Conservation (phyloP, 1,284 basidiomycete species). For the Anthracocystis walkeri region DNA sequence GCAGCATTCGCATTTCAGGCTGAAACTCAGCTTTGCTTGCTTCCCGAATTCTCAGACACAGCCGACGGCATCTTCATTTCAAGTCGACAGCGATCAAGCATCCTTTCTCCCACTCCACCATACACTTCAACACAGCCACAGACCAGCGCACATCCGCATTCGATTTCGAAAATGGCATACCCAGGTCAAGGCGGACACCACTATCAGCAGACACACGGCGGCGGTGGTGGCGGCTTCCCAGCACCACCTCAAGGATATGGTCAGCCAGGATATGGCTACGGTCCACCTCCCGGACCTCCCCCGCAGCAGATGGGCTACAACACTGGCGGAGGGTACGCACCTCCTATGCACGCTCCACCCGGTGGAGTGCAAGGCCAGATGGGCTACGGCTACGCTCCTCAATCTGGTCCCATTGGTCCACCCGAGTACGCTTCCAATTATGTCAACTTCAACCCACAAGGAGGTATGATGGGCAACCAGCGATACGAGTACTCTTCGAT, state of each 20-base stretch:
- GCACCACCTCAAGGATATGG: conserved; percentile 40
- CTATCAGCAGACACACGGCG: conserved; percentile 50
- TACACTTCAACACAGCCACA: background rate
- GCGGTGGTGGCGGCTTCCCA: conserved; percentile 44
- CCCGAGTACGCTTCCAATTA: conserved; percentile 56
- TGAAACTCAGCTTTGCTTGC: background rate
- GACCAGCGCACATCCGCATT: background rate
- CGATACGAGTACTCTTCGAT: conserved; percentile 67
- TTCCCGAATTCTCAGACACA: background rate
- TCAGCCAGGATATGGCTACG: conserved; percentile 49
- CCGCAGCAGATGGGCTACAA: conserved; percentile 29
- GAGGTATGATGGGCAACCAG: conserved; percentile 60
- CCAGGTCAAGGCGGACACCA: conserved; percentile 61
- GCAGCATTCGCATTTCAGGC: too few relatives aligned
- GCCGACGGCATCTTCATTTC: conserved; percentile 1
- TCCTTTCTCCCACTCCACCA: background rate
- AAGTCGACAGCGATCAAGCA: background rate
- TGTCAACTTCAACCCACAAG: conserved; percentile 61
- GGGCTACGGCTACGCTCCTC: conserved; percentile 45
- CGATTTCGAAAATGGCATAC: conserved; percentile 48
- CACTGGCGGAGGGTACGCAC: conserved; percentile 31
- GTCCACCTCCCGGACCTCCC: conserved; percentile 28
- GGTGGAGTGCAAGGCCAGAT: conserved; percentile 45
- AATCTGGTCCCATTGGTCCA: conserved; percentile 52
- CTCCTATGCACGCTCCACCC: conserved; percentile 35